Conservation (phyloP, 2,329 filamentous ascomycete genomes). For the Fusarium sp. region DNA sequence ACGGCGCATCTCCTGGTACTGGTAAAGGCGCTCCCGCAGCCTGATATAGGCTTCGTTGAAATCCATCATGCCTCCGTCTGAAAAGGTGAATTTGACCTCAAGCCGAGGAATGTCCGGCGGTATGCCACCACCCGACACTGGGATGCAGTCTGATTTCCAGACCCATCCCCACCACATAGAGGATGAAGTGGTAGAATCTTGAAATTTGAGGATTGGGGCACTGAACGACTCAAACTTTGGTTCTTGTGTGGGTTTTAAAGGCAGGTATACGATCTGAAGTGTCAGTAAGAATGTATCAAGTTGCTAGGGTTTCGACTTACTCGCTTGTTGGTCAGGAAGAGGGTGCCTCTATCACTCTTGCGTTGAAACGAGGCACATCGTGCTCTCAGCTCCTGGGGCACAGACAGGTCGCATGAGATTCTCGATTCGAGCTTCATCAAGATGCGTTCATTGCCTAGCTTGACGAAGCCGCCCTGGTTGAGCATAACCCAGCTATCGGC, state of each 20-base stretch:
- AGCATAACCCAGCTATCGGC: constrained; percentile 89
- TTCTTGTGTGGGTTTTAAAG: constrained; percentile 72
- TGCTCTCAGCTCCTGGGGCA: constrained; percentile 71
- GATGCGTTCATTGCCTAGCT: constrained; percentile 84
- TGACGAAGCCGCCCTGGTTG: constrained; percentile 81
- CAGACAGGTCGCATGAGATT: constrained; percentile 80
- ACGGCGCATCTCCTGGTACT: constrained; percentile 80
- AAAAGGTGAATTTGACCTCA: constrained; percentile 88
- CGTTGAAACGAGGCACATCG: constrained; percentile 73
- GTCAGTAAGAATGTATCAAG: constrained; percentile 11
- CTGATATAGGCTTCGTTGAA: constrained; percentile 86
- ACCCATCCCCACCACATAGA: constrained; percentile 95
- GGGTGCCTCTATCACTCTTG: constrained; percentile 79
- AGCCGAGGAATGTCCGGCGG: constrained; percentile 78
- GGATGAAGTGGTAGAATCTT: constrained; percentile 82
- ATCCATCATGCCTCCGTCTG: constrained; percentile 94
- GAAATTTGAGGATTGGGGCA: constrained; percentile 85
- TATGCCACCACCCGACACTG: constrained; percentile 86
- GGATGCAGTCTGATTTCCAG: constrained; percentile 84
- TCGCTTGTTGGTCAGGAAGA: constrained; percentile 87
- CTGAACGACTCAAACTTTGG: constrained; percentile 84
- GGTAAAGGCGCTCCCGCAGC: constrained; percentile 84
- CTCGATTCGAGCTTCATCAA: constrained; percentile 84
- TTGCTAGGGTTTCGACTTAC: constrained; percentile 61
- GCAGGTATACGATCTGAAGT: constrained; percentile 85